Conservation (phyloP, 2,329 filamentous ascomycete genomes). For the Paradendryphiella salina region DNA sequence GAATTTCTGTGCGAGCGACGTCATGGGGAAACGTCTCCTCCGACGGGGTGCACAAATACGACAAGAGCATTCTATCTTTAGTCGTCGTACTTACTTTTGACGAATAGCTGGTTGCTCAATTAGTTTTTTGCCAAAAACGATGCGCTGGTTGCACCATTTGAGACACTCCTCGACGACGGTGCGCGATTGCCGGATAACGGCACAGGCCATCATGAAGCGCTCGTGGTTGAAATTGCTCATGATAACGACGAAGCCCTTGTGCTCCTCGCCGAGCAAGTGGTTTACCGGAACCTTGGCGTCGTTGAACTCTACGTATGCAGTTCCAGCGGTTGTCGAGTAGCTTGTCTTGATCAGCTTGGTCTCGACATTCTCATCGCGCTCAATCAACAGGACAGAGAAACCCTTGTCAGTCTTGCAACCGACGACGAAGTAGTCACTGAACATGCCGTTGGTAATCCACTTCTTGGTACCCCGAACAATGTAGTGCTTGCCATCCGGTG, state of each 20-base stretch:
- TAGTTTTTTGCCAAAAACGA: slow-evolving; percentile 80
- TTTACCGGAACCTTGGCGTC: slow-evolving; percentile 82
- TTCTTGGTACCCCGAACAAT: slow-evolving; percentile 73
- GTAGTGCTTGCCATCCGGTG: slow-evolving; percentile 55
- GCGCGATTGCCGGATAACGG: slow-evolving; percentile 65
- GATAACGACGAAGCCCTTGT: slow-evolving; percentile 84
- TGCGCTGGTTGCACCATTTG: slow-evolving; percentile 85
- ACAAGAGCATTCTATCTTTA: neutral
- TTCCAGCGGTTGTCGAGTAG: slow-evolving; percentile 78
- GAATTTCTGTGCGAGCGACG: neutral
- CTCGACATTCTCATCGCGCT: slow-evolving; percentile 73
- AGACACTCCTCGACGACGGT: slow-evolving; percentile 79
- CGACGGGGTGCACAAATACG: neutral
- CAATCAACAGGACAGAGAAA: slow-evolving; percentile 75
- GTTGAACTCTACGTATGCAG: slow-evolving; percentile 79
- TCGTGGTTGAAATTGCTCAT: slow-evolving; percentile 89
- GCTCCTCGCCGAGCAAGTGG: slow-evolving; percentile 77
- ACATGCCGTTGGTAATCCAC: slow-evolving; percentile 84
- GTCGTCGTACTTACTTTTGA: slow-evolving; percentile 63
- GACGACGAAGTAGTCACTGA: slow-evolving; percentile 80
- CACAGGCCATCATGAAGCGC: slow-evolving; percentile 74
- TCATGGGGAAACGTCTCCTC: slow-evolving; percentile 1
- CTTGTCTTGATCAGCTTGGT: slow-evolving; percentile 78
- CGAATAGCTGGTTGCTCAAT: slow-evolving; percentile 81
- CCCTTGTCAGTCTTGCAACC: slow-evolving; percentile 79